phyloP scores from a whole-genome alignment of 768 basidiomycete genomes.

The Cystofilobasidium macerans region DNA sequence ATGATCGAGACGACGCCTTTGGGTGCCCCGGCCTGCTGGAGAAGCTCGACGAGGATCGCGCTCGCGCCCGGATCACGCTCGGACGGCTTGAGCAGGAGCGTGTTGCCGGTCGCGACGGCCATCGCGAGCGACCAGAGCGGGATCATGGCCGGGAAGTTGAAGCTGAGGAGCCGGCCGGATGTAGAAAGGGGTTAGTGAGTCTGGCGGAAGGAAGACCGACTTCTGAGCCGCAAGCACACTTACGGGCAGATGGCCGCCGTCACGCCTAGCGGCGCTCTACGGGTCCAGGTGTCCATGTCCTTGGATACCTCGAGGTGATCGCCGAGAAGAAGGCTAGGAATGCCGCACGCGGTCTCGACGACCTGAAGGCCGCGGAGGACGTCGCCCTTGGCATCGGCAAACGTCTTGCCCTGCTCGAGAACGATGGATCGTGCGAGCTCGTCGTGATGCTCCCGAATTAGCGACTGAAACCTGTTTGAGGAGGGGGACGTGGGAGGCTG shows the following conservation, averaged over 20 bases:
- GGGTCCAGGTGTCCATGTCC: conserved; percentile 84
- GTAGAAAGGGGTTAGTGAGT: not conserved
- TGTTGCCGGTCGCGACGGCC: conserved; percentile 82
- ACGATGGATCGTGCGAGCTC: conserved; percentile 75
- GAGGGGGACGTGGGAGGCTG: not conserved
- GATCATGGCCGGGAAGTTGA: conserved; percentile 52
- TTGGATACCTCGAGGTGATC: conserved; percentile 86
- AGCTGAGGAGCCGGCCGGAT: not conserved
- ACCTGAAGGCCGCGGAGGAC: conserved; percentile 66
- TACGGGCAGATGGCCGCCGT: conserved; percentile 58
- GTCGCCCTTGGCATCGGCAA: conserved; percentile 89
- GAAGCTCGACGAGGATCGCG: conserved; percentile 94
- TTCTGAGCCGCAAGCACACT: conserved; percentile 1
- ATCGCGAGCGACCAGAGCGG: conserved; percentile 40
- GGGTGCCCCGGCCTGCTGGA: conserved; percentile 56
- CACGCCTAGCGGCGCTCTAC: conserved; percentile 76
- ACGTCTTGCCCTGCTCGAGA: conserved; percentile 90
- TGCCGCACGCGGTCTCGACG: conserved; percentile 52
- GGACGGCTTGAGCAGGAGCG: conserved; percentile 85
- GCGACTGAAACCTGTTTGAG: conserved; percentile 59
- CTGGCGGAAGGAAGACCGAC: not conserved
- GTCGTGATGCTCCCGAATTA: conserved; percentile 74
- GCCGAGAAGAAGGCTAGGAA: conserved; percentile 74
- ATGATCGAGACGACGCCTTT: conserved; percentile 78
- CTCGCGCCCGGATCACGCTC: conserved; percentile 95